Evolutionary conservation across 2,329 filamentous ascomycete species (phyloP).

Genomic region (Nigrograna mackinnonii): DNA sequence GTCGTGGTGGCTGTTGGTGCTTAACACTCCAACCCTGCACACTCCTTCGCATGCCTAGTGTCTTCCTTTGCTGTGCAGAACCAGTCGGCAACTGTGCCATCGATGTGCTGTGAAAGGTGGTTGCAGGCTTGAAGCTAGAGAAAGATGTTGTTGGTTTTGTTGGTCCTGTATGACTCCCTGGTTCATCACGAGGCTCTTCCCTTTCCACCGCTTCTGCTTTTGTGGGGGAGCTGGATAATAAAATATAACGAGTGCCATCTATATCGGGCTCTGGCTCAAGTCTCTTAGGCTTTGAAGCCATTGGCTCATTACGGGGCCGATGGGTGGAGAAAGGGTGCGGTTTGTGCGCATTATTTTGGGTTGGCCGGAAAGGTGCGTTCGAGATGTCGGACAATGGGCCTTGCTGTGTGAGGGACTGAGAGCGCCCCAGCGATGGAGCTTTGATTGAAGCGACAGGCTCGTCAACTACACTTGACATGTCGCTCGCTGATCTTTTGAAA

Average conservation of each 20-base stretch:
- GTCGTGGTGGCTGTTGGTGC: constrained; percentile 32
- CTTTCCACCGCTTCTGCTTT: constrained; percentile 25
- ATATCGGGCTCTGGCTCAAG: constrained; percentile 21
- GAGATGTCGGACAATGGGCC: constrained; percentile 35
- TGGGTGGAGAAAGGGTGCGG: constrained; percentile 28
- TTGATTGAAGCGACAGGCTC: constrained; percentile 3
- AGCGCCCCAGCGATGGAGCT: constrained; percentile 17
- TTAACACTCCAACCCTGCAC: constrained; percentile 56
- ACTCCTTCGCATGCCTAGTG: constrained; percentile 54
- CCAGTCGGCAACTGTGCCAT: constrained; percentile 34
- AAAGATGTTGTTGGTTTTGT: constrained; percentile 7
- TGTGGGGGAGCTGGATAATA: constrained; percentile 48
- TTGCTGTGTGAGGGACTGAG: constrained; percentile 19
- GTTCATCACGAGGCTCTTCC: constrained; percentile 5
- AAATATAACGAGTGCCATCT: constrained; percentile 49
- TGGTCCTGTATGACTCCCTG: constrained; percentile 8
- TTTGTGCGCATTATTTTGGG: constrained; percentile 17
- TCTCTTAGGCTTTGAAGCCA: constrained; percentile 32
- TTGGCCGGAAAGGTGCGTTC: constrained; percentile 22
- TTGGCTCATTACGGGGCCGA: constrained; percentile 37
- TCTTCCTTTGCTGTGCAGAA: constrained; percentile 42
- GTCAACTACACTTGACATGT: constrained; percentile 15
- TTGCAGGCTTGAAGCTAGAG: constrained; percentile 37
- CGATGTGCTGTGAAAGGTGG: constrained; percentile 49
- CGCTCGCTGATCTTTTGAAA: constrained; percentile 44